phyloP scores from a whole-genome alignment of 768 basidiomycete species.

The Coprinopsis cinerea region DNA sequence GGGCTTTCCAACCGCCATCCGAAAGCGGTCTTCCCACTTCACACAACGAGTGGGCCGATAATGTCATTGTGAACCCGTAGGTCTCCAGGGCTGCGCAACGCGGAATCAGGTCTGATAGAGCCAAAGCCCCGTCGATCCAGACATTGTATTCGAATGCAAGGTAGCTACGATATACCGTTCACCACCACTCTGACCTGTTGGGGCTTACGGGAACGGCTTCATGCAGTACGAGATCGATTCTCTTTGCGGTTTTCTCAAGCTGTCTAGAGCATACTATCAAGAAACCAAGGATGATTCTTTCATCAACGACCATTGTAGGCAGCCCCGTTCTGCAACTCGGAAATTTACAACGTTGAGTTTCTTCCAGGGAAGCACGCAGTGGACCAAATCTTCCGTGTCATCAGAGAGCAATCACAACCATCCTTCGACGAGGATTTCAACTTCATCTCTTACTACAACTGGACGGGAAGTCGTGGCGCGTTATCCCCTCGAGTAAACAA shows the following conservation, averaged over 20 bases:
- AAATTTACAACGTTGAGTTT: neutral
- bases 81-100: slow-evolving; percentile 17
- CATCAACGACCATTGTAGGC: slow-evolving; percentile 63
- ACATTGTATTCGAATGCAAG: slow-evolving; percentile 80
- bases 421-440: slow-evolving; percentile 68
- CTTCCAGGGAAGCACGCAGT: slow-evolving; percentile 59
- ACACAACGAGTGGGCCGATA: slow-evolving; percentile 64
- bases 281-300: slow-evolving; percentile 68
- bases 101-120: neutral
- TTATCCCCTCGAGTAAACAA: slow-evolving; percentile 62
- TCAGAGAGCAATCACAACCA: slow-evolving; percentile 69
- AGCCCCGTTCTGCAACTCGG: neutral
- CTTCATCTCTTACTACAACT: slow-evolving; percentile 74
- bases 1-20: slow-evolving; percentile 75
- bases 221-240: slow-evolving; percentile 76
- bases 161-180: slow-evolving; percentile 24
- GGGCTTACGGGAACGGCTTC: neutral
- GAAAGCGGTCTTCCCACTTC: slow-evolving; percentile 63
- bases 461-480: slow-evolving; percentile 67
- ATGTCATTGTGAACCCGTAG: slow-evolving; percentile 70
- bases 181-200: neutral
- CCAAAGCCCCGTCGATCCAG: slow-evolving; percentile 57
- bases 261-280: slow-evolving; percentile 67
- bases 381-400: slow-evolving; percentile 67
- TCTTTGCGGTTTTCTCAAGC: slow-evolving; percentile 71